phyloP scores from a whole-genome alignment of 176 grass and related monocot species.

The Musa schizocarpa region DNA sequence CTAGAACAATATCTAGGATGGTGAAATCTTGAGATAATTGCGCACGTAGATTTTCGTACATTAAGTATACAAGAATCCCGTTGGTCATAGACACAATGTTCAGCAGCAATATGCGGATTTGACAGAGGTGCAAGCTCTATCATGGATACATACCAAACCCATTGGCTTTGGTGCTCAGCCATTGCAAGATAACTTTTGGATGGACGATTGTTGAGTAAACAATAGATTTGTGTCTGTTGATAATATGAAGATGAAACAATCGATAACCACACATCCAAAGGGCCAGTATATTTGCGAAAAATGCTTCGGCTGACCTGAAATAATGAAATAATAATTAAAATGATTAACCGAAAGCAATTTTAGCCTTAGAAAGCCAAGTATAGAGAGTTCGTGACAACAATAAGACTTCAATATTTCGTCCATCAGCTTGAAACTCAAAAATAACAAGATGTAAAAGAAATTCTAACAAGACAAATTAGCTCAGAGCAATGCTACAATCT shows the following conservation, averaged over 20 bases:
- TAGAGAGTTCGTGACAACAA: neutral
- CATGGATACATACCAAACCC: constrained; percentile 54
- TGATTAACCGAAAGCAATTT: neutral
- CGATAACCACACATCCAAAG: constrained; percentile 59
- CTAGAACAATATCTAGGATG: no score
- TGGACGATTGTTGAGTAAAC: constrained; percentile 40
- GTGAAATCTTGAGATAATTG: no score
- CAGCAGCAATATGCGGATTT: neutral
- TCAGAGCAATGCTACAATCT: no score
- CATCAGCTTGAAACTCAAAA: neutral
- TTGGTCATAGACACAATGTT: neutral
- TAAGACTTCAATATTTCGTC: neutral
- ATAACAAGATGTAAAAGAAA: no score
- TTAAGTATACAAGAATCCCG: neutral
- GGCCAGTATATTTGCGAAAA: constrained; percentile 59
- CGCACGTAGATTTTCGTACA: no score
- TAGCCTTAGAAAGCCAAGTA: neutral
- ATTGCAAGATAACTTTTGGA: constrained; percentile 46
- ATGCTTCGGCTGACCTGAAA: constrained; percentile 48
- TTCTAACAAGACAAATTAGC: no score
- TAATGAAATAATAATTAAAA: neutral
- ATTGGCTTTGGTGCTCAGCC: constrained; percentile 62
- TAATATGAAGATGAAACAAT: constrained; percentile 18
- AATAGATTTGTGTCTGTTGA: constrained; percentile 25
- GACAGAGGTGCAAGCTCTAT: neutral